Evolutionary conservation across 257 asterid genomes (phyloP).

Genomic region (Jacaranda mimosifolia): DNA sequence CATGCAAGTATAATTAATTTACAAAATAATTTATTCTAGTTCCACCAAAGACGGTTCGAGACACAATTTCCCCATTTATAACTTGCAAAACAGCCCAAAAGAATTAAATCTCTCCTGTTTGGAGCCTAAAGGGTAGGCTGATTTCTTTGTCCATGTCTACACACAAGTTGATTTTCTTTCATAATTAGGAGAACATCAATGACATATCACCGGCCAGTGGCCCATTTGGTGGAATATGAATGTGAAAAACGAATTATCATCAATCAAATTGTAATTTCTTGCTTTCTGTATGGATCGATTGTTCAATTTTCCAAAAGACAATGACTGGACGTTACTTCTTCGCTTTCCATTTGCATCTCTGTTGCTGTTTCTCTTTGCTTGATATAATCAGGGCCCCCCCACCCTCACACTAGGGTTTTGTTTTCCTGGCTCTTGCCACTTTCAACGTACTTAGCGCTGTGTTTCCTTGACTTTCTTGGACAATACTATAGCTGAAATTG

Average conservation of each 20-base stretch:
- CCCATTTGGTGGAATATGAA: slow-evolving; percentile 26
- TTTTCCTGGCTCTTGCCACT: background rate
- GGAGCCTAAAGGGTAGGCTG: too few species aligned
- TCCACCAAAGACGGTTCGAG: too few species aligned
- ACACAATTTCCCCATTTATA: too few species aligned
- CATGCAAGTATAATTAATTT: too few species aligned
- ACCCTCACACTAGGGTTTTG: background rate
- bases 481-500: background rate
- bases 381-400: background rate
- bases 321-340: background rate
- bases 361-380: background rate
- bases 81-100: too few species aligned
- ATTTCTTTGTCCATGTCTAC: too few species aligned
- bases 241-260: background rate
- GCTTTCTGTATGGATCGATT: background rate
- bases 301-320: background rate
- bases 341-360: background rate
- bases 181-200: slow-evolving; percentile 7
- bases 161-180: background rate
- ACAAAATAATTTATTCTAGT: too few species aligned
- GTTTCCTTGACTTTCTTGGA: background rate
- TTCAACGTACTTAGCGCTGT: background rate
- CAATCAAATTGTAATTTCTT: background rate
- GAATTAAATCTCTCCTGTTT: too few species aligned
- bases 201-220: slow-evolving; percentile 39